A percentile compares a stretch with the other conserved stretches of the same genome.
These are phyloP conservation scores for Komagataella kurtzmanii DNA, from an alignment of 805 yeast genomes.

Conservation along the genomic window DNA sequence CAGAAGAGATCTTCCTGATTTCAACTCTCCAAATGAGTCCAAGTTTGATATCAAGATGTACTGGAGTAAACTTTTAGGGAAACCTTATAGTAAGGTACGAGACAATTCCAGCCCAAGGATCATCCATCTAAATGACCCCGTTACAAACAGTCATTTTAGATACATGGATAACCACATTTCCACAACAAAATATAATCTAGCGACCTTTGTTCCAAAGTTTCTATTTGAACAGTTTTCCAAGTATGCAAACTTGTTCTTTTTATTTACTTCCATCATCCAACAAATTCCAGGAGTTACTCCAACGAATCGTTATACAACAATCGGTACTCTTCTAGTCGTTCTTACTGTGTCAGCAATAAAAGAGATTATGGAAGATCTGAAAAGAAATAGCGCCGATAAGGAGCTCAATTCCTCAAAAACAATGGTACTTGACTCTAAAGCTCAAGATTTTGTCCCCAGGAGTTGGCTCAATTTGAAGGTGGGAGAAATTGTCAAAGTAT, in stretches of 20 bases:
- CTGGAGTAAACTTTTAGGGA: constrained; percentile 3
- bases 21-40: not conserved
- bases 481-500: constrained; percentile 81
- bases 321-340: constrained; percentile 80
- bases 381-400: constrained; percentile 76
- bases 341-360: constrained; percentile 84
- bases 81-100: not conserved
- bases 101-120: constrained; percentile 35
- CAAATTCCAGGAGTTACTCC: constrained; percentile 97
- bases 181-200: constrained; percentile 88
- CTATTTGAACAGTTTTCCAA: constrained; percentile 93
- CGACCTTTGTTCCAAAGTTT: constrained; percentile 90
- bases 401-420: constrained; percentile 71
- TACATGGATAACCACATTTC: constrained; percentile 79
- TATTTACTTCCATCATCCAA: constrained; percentile 86
- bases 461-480: constrained; percentile 84
- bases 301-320: constrained; percentile 89
- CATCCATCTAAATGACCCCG: constrained; percentile 54
- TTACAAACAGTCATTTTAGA: constrained; percentile 37
- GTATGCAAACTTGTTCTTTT: constrained; percentile 88
- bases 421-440: constrained; percentile 40
- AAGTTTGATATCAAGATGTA: constrained; percentile 5
- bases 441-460: constrained; percentile 50
- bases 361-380: constrained; percentile 82
- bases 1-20: constrained; percentile 1